phyloP scores from a whole-genome alignment of 129 eudicot genomes.

The Logfia minima region DNA sequence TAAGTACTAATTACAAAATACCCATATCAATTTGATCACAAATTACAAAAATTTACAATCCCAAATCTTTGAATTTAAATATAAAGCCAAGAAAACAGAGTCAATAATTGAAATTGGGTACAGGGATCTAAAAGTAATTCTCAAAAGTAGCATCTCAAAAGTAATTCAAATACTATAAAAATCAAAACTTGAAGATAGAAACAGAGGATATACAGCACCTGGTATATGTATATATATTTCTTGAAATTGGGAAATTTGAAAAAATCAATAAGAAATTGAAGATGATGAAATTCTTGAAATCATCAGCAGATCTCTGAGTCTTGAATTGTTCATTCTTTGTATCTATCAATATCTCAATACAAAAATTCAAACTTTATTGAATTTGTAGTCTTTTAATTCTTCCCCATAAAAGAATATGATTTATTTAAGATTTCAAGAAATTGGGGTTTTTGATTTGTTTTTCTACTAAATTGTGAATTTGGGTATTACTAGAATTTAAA shows the following conservation, averaged over 20 bases:
- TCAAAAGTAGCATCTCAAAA: conserved; percentile 4
- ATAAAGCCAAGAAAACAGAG: conserved; percentile 20
- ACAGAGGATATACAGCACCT: not conserved
- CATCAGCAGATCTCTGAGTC: not conserved
- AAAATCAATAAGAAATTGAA: not conserved
- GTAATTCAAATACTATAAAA: conserved; percentile 12
- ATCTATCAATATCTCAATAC: conserved; percentile 2
- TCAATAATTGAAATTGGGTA: conserved; percentile 27
- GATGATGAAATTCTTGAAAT: not conserved
- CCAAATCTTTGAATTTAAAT: conserved; percentile 11
- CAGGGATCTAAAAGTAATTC: conserved; percentile 22
- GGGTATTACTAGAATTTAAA: conserved; percentile 24
- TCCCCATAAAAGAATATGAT: conserved; percentile 8
- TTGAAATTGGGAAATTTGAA: not conserved
- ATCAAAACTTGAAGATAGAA: not conserved
- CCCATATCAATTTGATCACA: conserved; percentile 15
- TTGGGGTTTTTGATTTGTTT: conserved; percentile 17
- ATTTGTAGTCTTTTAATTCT: conserved; percentile 21
- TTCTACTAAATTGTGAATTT: conserved; percentile 27
- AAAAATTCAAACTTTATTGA: conserved; percentile 19
- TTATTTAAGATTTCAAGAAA: not conserved
- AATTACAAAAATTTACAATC: conserved; percentile 15
- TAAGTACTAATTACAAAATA: conserved; percentile 11
- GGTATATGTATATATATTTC: not conserved
- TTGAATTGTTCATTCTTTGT: conserved; percentile 12